phyloP scores from a whole-genome alignment of 2,329 filamentous ascomycete genomes.

The Pseudogymnoascus sp. region DNA sequence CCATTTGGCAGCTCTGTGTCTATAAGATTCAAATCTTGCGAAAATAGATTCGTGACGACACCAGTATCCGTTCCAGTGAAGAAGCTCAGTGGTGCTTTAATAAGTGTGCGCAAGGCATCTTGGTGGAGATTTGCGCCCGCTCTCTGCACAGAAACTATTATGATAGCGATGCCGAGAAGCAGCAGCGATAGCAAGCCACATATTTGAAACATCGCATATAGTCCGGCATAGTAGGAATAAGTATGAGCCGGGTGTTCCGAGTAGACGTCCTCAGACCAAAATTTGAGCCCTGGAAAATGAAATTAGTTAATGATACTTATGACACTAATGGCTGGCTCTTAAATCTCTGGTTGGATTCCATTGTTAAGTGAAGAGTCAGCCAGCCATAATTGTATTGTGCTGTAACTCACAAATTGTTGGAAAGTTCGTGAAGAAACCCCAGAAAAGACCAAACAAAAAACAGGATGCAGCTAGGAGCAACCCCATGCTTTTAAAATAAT shows the following conservation, averaged over 20 bases:
- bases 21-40: constrained; percentile 32
- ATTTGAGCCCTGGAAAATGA: constrained; percentile 17
- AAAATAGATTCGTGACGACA: constrained; percentile 40
- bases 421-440: constrained; percentile 24
- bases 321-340: neutral
- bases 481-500: constrained; percentile 23
- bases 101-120: constrained; percentile 17
- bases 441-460: constrained; percentile 18
- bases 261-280: constrained; percentile 22
- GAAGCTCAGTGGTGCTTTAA: constrained; percentile 34
- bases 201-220: constrained; percentile 26
- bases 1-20: constrained; percentile 18
- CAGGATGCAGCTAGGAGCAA: constrained; percentile 8
- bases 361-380: neutral
- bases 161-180: constrained; percentile 17
- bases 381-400: neutral
- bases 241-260: constrained; percentile 18
- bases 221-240: constrained; percentile 22
- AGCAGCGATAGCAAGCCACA: constrained; percentile 20
- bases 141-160: constrained; percentile 19
- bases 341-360: neutral
- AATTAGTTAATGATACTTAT: constrained; percentile 11
- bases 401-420: constrained; percentile 22
- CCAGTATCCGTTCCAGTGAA: constrained; percentile 38
- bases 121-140: constrained; percentile 23